Evolutionary conservation across 345 rosid genomes (phyloP), one percentile per base, ranked within the genome.

Genomic region (Cardiospermum halicacabum): DNA sequence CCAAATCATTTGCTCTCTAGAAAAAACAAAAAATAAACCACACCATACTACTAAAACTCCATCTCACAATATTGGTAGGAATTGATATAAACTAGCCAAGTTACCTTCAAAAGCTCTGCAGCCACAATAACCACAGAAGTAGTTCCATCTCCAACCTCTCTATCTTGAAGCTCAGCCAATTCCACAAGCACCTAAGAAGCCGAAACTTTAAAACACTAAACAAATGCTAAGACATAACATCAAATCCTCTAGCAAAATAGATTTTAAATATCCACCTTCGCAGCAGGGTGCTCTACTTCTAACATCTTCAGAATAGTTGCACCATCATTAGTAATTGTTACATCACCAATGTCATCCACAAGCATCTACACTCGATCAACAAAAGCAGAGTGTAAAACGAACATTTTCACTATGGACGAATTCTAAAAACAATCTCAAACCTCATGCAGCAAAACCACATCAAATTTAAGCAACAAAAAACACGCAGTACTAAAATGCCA

Each of bases 261-360:
- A 9, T 32, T 2, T 34, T 2, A 15, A n/a, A 40, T 18, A 62
- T 60, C 36, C 48, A 94, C 96, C 93, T 94, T 91, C 58, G 97
- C 99, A 74, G 99, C 96, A 2, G 99, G 97, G 75, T 89, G 99
- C 79, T 94, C 97, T 47, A 91, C 96, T 68, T 94, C 97, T 69
- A 91, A 61, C 97, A 91, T 91, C 75, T 91, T 87, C 28, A 94
- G 86, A 62, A 94, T 87, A 1, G 99, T 94, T 18, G 96, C 97
- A 68, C 99, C 97, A 34, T 95, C 99, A 65, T 91, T 87, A 7
- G 99, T 94, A 53, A 94, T 91, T 12, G 96, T 89, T 28, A 91
- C 96, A 61, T 95, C 99, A 57, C 99, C 93, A 60, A 89, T 87
- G 73, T 94, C 97, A 82, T 94, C 97, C 50, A 94, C 99, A 47